phyloP scores from a whole-genome alignment of 257 asterid genomes.

The Linderniella brevidens region DNA sequence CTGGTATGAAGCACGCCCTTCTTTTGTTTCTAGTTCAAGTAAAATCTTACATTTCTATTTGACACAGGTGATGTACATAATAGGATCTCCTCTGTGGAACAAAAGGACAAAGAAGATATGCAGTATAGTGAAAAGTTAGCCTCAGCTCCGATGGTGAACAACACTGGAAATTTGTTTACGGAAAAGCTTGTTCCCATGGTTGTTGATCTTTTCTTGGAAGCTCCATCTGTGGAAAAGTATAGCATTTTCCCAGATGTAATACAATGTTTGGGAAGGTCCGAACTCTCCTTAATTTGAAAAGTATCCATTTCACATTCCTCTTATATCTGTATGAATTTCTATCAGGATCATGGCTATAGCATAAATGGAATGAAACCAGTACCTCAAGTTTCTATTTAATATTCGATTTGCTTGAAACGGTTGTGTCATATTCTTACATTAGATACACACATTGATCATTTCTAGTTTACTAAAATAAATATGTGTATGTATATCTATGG shows the following conservation, averaged over 20 bases:
- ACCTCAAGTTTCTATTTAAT: background rate
- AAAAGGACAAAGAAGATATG: constrained; percentile 27
- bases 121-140: constrained; percentile 15
- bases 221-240: constrained; percentile 62
- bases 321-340: constrained; percentile 1
- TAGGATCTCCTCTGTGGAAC: constrained; percentile 21
- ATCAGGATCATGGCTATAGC: constrained; percentile 4
- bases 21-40: constrained; percentile 9
- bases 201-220: constrained; percentile 61
- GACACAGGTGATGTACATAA: constrained; percentile 16
- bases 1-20: constrained; percentile 12
- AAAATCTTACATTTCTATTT: constrained; percentile 9
- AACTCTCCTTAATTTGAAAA: constrained; percentile 4
- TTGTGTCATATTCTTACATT: too few species aligned
- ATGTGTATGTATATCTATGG: too few species aligned
- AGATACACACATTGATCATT: too few species aligned
- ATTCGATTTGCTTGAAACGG: too few species aligned
- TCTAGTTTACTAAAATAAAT: too few species aligned
- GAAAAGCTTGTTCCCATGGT: constrained; percentile 77
- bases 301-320: constrained; percentile 1
- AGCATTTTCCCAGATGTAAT: constrained; percentile 43
- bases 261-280: constrained; percentile 92
- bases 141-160: constrained; percentile 16
- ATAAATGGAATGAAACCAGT: background rate
- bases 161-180: constrained; percentile 38